Base-by-base conservation (phyloP, 1,284 basidiomycete species). In the Sporisorium scitamineum region DNA sequence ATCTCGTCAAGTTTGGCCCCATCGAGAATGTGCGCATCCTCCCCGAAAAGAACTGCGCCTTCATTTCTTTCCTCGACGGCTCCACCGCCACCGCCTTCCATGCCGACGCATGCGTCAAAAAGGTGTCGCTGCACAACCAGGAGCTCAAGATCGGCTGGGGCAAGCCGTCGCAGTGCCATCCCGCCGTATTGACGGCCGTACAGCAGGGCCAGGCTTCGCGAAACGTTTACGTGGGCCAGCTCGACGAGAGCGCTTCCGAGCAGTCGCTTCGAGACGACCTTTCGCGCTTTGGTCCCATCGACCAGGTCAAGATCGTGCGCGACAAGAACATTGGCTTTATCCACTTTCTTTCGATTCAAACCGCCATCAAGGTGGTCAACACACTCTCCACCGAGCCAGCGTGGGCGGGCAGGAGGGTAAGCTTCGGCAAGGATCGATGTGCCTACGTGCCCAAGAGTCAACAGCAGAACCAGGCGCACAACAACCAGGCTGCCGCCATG, bases 1-100 rank as follows among this genome's bases (percentile, higher is more conserved):
- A 95, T 86, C 92, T 97, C 71, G 96, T 99, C 76, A 94, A 97
- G 82, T 98, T 97, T 85, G 97, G 96, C 7, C 96, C 96, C 0
- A 92, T 99, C 76, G 96, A 98, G 86, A 93, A 91, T 56, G 93
- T 98, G 82, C 93, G 94, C 56, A 92, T 99, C 41, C 90, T 98
- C n/a, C 94, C 95, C 44, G 96, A 98, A 86, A 98, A 97, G 87
- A 94, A 92, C 14, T 98, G 96, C 85, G 95, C 97, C 61, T 99
- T 99, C 89, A 90, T 99, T 75, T 97, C 95, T 14, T 83, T 85
- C 55, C 76, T 84, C 20, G 80, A 76, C 44, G 81, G 77, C 24
- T 53, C 70, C 31, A 77, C 79, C 16, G 83, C 81, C 16, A 80
- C 83, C 1, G 83, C 83, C 5, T 85, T 85, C 66, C 82, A 85